Percentiles rank a stretch among this genome's conserved stretches.
Conservation (phyloP, 2,329 filamentous ascomycete genomes). For the Sporothrix brunneoviolacea region DNA sequence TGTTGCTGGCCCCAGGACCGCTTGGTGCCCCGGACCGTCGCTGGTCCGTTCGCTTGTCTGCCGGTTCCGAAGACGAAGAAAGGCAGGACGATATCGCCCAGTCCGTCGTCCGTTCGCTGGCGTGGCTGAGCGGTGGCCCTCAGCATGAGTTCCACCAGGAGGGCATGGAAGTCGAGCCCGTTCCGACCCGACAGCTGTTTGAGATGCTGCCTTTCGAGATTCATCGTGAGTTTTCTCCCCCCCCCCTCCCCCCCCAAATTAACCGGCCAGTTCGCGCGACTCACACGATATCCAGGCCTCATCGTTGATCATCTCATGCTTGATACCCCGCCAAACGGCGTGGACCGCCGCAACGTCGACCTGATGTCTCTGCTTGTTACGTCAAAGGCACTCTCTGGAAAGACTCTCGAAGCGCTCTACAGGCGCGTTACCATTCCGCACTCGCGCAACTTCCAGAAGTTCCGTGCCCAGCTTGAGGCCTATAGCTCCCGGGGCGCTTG, state of each 20-base stretch:
- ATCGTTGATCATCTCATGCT: constrained; percentile 70
- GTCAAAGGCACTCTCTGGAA: constrained; percentile 67
- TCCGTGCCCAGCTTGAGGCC: constrained; percentile 59
- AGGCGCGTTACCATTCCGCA: constrained; percentile 75
- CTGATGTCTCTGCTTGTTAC: constrained; percentile 68
- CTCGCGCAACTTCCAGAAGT: constrained; percentile 77
- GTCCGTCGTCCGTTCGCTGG: constrained; percentile 7
- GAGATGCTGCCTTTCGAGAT: constrained; percentile 66
- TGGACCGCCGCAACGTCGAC: constrained; percentile 70
- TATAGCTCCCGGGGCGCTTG: constrained; percentile 66
- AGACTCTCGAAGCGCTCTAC: constrained; percentile 69
- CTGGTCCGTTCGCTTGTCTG: too few species aligned
- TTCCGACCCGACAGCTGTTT: constrained; percentile 27
- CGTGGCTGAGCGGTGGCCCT: constrained; percentile 4
- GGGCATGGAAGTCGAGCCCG: not conserved
- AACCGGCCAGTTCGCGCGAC: too few species aligned
- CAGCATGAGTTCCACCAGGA: constrained; percentile 6
- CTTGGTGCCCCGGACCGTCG: too few species aligned
- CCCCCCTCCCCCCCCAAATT: not conserved
- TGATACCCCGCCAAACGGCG: constrained; percentile 67
- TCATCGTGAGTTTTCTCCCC: constrained; percentile 49
- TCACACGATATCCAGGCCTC: constrained; percentile 42
- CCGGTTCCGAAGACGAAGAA: not conserved
- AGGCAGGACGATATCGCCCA: constrained; percentile 1
- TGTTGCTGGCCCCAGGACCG: not conserved